phyloP scores from a whole-genome alignment of 805 yeast genomes.

The Komagataella ulmi region DNA sequence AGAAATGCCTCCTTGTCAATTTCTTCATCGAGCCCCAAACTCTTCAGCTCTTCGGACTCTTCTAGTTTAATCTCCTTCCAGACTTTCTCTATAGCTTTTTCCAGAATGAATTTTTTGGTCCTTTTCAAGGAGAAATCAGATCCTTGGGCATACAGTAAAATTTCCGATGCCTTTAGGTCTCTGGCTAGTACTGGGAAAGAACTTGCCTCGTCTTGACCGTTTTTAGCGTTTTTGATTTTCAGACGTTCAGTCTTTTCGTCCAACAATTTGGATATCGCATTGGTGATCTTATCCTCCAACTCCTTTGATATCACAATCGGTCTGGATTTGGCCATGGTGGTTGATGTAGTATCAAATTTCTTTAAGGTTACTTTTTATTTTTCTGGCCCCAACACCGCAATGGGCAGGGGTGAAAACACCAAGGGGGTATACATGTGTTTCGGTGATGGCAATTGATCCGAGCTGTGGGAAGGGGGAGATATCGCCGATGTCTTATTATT shows the following conservation, averaged over 20 bases:
- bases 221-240: constrained; percentile 17
- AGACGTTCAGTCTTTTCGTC: constrained; percentile 43
- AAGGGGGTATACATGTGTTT: background rate
- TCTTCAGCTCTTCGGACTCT: constrained; percentile 43
- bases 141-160: constrained; percentile 54
- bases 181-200: constrained; percentile 40
- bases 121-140: constrained; percentile 32
- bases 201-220: constrained; percentile 17
- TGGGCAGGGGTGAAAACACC: constrained; percentile 1
- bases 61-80: constrained; percentile 42
- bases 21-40: constrained; percentile 13
- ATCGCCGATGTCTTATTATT: no score
- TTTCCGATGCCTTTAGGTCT: constrained; percentile 37
- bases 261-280: constrained; percentile 38
- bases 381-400: background rate
- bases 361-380: background rate
- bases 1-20: constrained; percentile 7
- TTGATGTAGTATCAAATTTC: background rate
- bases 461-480: background rate
- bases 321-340: constrained; percentile 9
- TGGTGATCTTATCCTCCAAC: constrained; percentile 44
- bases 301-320: constrained; percentile 14
- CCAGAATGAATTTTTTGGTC: constrained; percentile 38
- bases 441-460: background rate
- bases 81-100: constrained; percentile 30